Conservation (phyloP, 164 flowering plant genomes). For the Annona squamosa region DNA sequence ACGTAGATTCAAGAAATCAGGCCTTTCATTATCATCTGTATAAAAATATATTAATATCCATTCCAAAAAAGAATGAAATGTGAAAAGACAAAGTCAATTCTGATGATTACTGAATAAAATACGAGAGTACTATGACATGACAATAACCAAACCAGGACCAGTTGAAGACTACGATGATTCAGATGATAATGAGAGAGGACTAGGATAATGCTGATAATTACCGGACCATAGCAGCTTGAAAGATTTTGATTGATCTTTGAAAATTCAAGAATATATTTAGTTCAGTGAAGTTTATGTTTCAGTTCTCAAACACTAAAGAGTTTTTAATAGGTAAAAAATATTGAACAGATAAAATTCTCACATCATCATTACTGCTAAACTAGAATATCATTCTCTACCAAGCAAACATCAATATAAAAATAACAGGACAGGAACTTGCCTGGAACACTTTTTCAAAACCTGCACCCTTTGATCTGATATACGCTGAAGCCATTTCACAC, state of each 20-base stretch:
- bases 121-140: too few species aligned
- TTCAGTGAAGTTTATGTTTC: background rate
- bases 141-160: too few species aligned
- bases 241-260: background rate
- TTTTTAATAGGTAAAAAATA: background rate
- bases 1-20: too few species aligned
- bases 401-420: background rate
- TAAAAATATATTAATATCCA: too few species aligned
- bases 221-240: background rate
- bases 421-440: slow-evolving; percentile 28
- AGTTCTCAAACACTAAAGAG: background rate
- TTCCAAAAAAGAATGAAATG: too few species aligned
- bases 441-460: slow-evolving; percentile 91
- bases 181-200: too few species aligned
- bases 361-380: background rate
- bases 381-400: background rate
- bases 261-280: background rate
- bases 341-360: background rate
- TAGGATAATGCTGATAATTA: too few species aligned
- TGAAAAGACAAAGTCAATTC: too few species aligned
- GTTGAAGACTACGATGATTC: too few species aligned
- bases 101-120: too few species aligned
- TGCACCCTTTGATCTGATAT: slow-evolving; percentile 80
- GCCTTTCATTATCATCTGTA: too few species aligned
- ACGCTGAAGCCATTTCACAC: slow-evolving; percentile 99